Percentiles rank a stretch among this genome's conserved stretches.
Conservation (phyloP, 208 protist species). For the Wallacemonas rigidus region DNA sequence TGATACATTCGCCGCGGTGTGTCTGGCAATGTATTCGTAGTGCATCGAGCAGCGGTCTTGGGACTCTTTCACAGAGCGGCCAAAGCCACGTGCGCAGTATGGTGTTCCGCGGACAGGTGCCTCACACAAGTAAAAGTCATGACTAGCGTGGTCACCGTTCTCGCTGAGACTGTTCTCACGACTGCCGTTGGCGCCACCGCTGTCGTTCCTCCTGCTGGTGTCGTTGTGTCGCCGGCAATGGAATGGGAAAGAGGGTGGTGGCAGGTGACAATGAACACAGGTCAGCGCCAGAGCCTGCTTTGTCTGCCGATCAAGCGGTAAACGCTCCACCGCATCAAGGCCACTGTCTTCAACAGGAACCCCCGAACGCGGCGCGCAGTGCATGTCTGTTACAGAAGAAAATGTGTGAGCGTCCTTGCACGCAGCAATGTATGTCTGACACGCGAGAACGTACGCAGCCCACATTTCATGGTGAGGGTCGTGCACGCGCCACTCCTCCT, state of each 20-base stretch:
- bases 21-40: constrained; percentile 60
- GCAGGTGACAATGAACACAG: constrained; percentile 47
- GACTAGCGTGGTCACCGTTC: too few species aligned
- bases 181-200: too few species aligned
- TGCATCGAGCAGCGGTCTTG: constrained; percentile 72
- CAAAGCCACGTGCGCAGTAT: constrained; percentile 63
- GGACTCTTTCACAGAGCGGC: constrained; percentile 31
- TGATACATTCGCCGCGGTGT: neutral
- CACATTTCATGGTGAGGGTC: constrained; percentile 10
- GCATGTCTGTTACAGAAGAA: constrained; percentile 20
- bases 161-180: too few species aligned
- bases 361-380: constrained; percentile 26
- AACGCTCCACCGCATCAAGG: constrained; percentile 25
- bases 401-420: constrained; percentile 4
- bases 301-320: constrained; percentile 34
- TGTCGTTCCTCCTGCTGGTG: constrained; percentile 19
- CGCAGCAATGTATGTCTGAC: constrained; percentile 23
- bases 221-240: constrained; percentile 40
- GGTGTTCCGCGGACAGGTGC: constrained; percentile 64
- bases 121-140: constrained; percentile 38
- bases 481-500: neutral
- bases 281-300: constrained; percentile 28
- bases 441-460: constrained; percentile 26
- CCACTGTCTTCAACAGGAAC: constrained; percentile 34
- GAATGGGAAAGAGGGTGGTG: constrained; percentile 43